These are phyloP conservation scores for Emergomyces pasteurianus DNA, from an alignment of 2,329 filamentous ascomycete genomes.

Conservation along the genomic window DNA sequence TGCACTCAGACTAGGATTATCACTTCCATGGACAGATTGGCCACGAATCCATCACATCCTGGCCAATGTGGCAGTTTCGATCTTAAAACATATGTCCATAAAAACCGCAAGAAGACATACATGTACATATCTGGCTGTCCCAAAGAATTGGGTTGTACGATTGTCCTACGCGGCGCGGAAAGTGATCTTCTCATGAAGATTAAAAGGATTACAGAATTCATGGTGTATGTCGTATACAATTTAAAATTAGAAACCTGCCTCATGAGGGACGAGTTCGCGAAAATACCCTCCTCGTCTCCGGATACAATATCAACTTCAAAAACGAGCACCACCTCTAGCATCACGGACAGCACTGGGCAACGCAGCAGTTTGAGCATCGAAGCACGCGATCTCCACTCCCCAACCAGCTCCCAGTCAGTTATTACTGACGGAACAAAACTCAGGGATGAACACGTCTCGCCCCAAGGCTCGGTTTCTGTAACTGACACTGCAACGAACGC, in stretches of 20 bases:
- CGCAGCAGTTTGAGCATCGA: neutral
- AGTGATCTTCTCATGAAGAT: conserved; percentile 60
- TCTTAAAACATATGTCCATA: conserved; percentile 86
- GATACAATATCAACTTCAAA: conserved; percentile 8
- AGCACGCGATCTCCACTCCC: neutral
- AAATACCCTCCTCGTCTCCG: conserved; percentile 46
- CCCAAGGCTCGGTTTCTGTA: conserved; percentile 6
- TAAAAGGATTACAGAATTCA: conserved; percentile 93
- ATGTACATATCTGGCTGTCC: conserved; percentile 88
- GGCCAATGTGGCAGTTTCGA: conserved; percentile 81
- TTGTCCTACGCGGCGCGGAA: conserved; percentile 73
- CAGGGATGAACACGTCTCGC: conserved; percentile 11
- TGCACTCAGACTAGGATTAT: conserved; percentile 88
- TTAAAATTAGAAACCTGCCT: conserved; percentile 89
- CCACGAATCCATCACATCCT: conserved; percentile 60
- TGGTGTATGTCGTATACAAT: conserved; percentile 98
- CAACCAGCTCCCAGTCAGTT: conserved; percentile 2
- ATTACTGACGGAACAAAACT: conserved; percentile 7
- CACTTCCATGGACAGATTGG: conserved; percentile 87
- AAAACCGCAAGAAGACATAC: conserved; percentile 80
- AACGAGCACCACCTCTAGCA: neutral
- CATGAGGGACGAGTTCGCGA: conserved; percentile 82
- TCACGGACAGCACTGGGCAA: neutral
- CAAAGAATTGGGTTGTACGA: conserved; percentile 85
- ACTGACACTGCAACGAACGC: conserved; percentile 11